Evolutionary conservation across 164 flowering plant species (phyloP), one percentile per base, ranked within the genome.

Genomic region (Dillenia suffruticosa): DNA sequence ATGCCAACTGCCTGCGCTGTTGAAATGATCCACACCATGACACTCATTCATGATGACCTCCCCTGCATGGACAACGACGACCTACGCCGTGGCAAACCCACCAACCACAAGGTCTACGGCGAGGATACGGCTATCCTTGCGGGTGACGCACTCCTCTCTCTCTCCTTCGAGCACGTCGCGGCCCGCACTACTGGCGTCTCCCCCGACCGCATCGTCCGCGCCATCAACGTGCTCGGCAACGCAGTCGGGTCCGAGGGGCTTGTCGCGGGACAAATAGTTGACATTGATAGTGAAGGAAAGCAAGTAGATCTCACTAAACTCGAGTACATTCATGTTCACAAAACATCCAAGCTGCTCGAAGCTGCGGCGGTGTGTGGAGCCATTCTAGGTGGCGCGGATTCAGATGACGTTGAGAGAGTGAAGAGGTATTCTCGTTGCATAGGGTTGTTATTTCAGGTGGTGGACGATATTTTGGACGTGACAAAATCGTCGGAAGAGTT

Each of bases 11-110:
- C 90, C 1, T 82, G 85, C 43, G 82, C 87, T 1, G 43, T 76
- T 1, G 87, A 82, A 63, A 82, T 85, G 90, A 77, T 82, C 44
- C 90, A 82, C 63, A 79, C 85, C 17, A 81, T 81, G 85, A 76
- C 85, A 0, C 65, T 85, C 11, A 79, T 82, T 56, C 89, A 82
- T n/a, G 89, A 84, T 43, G 84, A 84, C 63, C 81, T 84, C 54
- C 86, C 86, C 0, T 80, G 82, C 69, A 77, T 82, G 84, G 86
- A 80, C 57, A 65, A 82, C 48, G 86, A 77, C 53, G 77, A 77
- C 15, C 72, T 76, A 26, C 66, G 86, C 1, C 80, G 86, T 8
- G 84, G 84, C 22, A 66, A 69, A 68, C 84, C 81, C 56, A 74
- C 86, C 9, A 72, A 63, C 68, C 79, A 78, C 64, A 68, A 52